Base-by-base conservation (phyloP, 106 monocot genomes). In the Alisma plantagoaquatica region DNA sequence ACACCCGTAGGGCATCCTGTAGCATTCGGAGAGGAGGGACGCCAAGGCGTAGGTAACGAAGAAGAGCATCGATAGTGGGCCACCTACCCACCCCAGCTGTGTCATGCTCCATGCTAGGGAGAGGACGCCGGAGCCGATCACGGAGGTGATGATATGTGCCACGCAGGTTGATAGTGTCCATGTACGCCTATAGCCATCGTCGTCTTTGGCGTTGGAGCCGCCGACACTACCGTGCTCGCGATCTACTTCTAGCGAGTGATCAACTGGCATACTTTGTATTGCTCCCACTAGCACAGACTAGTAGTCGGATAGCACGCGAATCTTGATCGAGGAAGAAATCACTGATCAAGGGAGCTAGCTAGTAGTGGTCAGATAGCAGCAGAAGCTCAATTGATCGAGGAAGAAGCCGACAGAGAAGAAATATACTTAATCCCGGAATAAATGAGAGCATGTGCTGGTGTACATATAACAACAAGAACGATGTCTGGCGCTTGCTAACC, bases 21-120 rank as follows among this genome's bases (percentile, higher is more conserved):
- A 83, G 29, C 89, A 89, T 29, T 89, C 89, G 10, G 79, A 59
- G 50, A 89, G 75, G n/a, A 89, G 66, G 41, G 51, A 70, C 20
- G 79, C 67, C 16, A 79, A 83, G 30, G 67, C 49, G 18, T 73
- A 68, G 31, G 83, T 89, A 32, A 92, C 92, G 20, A 92, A 92
- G 61, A 65, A 35, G 14, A 84, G 20, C 66, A 91, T 57, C 23
- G 60, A 8, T 18, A 71, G 41, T 0, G 82, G 82, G 9, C 77
- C 82, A 2, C 62, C 82, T 18, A 73, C 51, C 82, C 82, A 82
- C 4, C 82, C 80, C 44, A 81, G 46, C 21, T 73, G 56, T 7
- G 72, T 59, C 1, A 44, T 65, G 53, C 65, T 65, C 72, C 72
- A 72, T 16, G 72, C 72, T 16, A 72, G 57, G 0, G 72, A 65